Base-by-base conservation (phyloP, 1,139 yeast species). In the Nadsonia commutata region DNA sequence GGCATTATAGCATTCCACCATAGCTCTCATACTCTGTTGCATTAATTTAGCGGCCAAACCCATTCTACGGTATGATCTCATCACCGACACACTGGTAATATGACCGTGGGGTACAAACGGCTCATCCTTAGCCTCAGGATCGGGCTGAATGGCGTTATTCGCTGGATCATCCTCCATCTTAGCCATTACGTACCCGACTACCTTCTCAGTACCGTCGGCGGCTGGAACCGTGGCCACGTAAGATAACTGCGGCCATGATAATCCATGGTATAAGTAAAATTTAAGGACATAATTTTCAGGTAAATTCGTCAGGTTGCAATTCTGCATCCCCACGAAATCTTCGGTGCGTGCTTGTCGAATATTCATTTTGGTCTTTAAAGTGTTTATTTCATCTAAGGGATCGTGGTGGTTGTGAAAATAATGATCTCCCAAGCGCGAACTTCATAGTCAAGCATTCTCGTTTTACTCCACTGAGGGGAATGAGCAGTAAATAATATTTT, bases 201-300 rank as follows among this genome's bases (percentile, higher is more conserved):
- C 72, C 52, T 84, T 80, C 58, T 84, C 95, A 33, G 39, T 63
- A 13, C 41, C 39, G 20, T 61, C 64, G 20, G 65, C 70, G 20
- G 56, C 59, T 13, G 63, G 54, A 1, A 93, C 83, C 1, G 93
- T 80, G 20, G 98, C 98, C 33, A 90, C 98, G 66, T 80, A 90
- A 42, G 95, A 84, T 6, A 94, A 94, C 60, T 90, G 95, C 1
- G 99, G 98, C 98, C 98, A 90, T 38, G 96, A 80, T 46, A 88
- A 67, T 18, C 86, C 74, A 62, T 90, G 99, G 62, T 90, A 90
- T 72, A 93, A 74, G 62, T 88, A 90, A 63, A 86, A 90, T 63
- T 88, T 88, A 63, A 88, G 68, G 52, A 82, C 81, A 59, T 90
- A 90, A 64, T 90, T 90, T 61, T 90, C 99, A 3, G 99, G 98